Base-by-base conservation (phyloP, 106 monocot genomes). In the Alisma plantagoaquatica region DNA sequence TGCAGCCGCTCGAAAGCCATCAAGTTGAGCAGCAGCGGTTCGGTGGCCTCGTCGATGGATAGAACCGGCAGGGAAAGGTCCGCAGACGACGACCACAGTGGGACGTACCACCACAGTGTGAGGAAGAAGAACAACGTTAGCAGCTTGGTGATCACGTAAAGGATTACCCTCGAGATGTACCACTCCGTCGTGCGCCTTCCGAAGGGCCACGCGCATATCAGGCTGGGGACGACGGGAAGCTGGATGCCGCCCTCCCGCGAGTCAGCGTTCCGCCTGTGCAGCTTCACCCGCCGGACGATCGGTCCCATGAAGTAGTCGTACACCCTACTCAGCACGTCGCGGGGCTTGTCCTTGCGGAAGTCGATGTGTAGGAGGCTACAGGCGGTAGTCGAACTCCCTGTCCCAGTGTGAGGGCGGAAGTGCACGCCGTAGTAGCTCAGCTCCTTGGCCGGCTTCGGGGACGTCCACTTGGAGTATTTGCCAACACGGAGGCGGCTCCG, bases 1-100 rank as follows among this genome's bases (percentile, higher is more conserved):
- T 92, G 92, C 20, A 92, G 82, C 3, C 82, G 72, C 71, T 92
- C 92, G 67, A 92, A 86, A 22, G 92, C 92, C 92, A 82, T 92
- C 29, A 92, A 57, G 52, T 92, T 86, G 22, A 74, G 78, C 65
- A 75, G 70, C 66, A 77, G 41, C 49, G 65, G 72, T 54, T 82
- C 82, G 10, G 81, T 82, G 6, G 71, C 18, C 29, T 92, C 92
- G 65, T 82, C 82, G 15, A 92, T 81, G 4, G 72, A 61, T 10
- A 86, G 53, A 11, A 51, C 54, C 2, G 86, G 92, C 3, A 92
- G 64, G 27, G 18, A 56, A 27, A 92, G 78, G 21, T 70, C 68
- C 23, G 82, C 92, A 52, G 53, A 56, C 12, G 41, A 19, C 64
- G 86, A 82, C 18, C 46, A 54, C 5, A 54, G 4, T 0, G 54